Percentiles rank a stretch among this genome's conserved stretches.
Conservation (phyloP, 805 yeast genomes). For the Myxozyma neotropica region DNA sequence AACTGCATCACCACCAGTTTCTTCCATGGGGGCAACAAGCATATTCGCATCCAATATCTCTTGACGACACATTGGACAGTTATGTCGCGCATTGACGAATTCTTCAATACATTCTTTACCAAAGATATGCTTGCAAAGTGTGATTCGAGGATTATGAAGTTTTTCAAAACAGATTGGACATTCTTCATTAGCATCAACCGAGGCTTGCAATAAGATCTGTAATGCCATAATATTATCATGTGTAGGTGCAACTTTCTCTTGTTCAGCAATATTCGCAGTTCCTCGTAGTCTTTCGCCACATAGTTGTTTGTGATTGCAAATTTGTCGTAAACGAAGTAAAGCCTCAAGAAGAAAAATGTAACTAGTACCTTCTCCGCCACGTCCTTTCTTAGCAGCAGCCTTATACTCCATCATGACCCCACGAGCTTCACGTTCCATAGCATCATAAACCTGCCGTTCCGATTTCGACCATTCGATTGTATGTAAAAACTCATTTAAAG, state of each 20-base stretch:
- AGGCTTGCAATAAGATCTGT: conserved; percentile 20
- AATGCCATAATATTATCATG: conserved; percentile 22
- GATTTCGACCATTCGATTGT: conserved; percentile 23
- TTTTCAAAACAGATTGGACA: conserved; percentile 28
- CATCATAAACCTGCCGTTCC: conserved; percentile 26
- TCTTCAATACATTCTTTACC: conserved; percentile 27
- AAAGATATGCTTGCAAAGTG: conserved; percentile 28
- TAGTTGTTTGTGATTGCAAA: conserved; percentile 63
- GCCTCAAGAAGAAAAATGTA: conserved; percentile 68
- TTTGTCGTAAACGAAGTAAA: conserved; percentile 79
- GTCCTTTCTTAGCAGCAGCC: background rate
- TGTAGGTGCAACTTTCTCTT: conserved; percentile 10
- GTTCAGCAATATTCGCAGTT: conserved; percentile 9
- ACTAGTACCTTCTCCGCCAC: background rate
- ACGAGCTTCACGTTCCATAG: conserved; percentile 24
- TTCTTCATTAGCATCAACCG: conserved; percentile 26
- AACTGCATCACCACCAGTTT: background rate
- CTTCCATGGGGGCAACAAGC: conserved; percentile 21
- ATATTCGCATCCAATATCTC: background rate
- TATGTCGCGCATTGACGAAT: background rate
- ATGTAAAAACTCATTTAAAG: conserved; percentile 20
- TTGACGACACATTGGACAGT: conserved; percentile 26
- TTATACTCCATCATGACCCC: conserved; percentile 4
- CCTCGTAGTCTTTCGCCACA: conserved; percentile 15
- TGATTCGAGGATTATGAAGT: conserved; percentile 25